These are phyloP conservation scores for Tardiomyces blankii DNA, from an alignment of 1,139 yeast species.

Conservation along the genomic window DNA sequence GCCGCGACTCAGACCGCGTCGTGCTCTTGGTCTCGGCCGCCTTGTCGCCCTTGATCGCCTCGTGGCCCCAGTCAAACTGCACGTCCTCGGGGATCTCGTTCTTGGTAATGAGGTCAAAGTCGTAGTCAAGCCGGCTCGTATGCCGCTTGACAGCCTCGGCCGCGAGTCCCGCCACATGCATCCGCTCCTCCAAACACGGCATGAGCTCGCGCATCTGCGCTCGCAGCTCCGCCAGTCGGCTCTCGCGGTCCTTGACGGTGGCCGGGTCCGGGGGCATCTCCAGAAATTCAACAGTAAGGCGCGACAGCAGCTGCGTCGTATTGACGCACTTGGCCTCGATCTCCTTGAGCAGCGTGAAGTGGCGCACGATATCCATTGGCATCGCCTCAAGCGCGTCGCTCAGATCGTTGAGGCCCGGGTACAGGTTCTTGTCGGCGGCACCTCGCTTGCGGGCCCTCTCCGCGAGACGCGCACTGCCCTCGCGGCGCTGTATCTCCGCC, in stretches of 20 bases:
- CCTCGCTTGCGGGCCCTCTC: conserved; percentile 2
- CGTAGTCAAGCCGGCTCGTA: conserved; percentile 64
- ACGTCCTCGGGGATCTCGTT: conserved; percentile 58
- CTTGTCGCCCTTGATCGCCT: conserved; percentile 4
- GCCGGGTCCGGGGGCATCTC: conserved; percentile 8
- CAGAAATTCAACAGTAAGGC: conserved; percentile 47
- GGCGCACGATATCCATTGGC: conserved; percentile 74
- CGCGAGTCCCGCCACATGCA: conserved; percentile 94
- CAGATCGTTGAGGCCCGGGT: conserved; percentile 83
- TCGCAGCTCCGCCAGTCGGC: conserved; percentile 28
- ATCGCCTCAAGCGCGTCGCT: conserved; percentile 87
- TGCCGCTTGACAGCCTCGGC: conserved; percentile 66
- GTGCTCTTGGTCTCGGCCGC: conserved; percentile 33
- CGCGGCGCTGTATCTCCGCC: not conserved
- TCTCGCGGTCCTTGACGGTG: conserved; percentile 23
- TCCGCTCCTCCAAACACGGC: conserved; percentile 92
- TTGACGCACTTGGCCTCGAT: conserved; percentile 89
- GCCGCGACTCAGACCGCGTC: conserved; percentile 67
- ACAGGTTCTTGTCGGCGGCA: conserved; percentile 13
- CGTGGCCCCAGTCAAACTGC: conserved; percentile 69
- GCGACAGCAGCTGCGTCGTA: conserved; percentile 56
- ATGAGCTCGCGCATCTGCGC: conserved; percentile 47
- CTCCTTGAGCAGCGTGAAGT: conserved; percentile 80
- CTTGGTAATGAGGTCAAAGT: conserved; percentile 59
- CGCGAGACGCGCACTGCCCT: not conserved